Evolutionary conservation across 768 basidiomycete genomes (phyloP).

Genomic region (Agaricus subrufescens): DNA sequence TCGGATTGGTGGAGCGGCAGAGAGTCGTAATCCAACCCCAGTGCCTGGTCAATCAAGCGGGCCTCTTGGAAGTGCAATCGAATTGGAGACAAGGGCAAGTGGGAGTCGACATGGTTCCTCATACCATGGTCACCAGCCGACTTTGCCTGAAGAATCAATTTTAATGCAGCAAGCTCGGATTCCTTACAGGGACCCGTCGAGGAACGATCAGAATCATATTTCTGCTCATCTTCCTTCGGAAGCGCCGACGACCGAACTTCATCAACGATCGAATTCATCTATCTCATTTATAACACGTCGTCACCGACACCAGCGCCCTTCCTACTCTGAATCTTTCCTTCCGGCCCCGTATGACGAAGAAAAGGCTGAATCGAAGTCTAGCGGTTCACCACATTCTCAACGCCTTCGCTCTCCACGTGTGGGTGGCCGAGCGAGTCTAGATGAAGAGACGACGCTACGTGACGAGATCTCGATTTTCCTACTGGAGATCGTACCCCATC

Average conservation of each 20-base stretch:
- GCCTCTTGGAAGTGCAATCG: neutral
- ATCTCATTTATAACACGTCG: no score
- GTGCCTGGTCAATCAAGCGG: neutral
- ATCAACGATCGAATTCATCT: no score
- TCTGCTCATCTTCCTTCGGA: no score
- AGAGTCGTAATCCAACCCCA: neutral
- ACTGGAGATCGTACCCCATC: conserved; percentile 25
- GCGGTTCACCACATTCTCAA: neutral
- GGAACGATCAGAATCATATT: no score
- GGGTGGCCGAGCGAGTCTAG: neutral
- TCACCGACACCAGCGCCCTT: no score
- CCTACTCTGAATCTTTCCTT: no score
- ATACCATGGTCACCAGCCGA: neutral
- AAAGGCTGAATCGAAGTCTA: neutral
- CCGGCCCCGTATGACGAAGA: no score
- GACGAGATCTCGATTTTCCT: conserved; percentile 12
- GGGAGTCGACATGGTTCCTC: neutral
- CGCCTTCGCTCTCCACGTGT: neutral
- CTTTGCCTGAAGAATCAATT: neutral
- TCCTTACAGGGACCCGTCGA: no score
- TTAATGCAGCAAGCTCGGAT: no score
- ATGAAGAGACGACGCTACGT: neutral
- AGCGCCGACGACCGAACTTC: no score
- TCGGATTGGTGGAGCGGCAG: neutral
- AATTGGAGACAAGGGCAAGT: neutral